phyloP scores from a whole-genome alignment of 108 stramenopile species.

The Epithemia pelagica region DNA sequence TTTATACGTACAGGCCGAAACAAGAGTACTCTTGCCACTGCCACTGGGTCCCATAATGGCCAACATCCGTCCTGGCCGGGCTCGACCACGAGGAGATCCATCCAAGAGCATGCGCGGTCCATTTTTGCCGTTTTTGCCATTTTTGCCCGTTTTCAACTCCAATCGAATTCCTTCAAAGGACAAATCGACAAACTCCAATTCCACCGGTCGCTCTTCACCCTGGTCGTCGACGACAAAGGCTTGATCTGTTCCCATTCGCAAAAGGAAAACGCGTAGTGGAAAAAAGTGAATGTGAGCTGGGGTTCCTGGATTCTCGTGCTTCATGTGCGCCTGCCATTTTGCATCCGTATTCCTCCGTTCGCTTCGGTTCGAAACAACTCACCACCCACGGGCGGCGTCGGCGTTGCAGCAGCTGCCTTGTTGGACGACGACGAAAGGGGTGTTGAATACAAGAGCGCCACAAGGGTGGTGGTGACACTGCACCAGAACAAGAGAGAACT shows the following conservation, averaged over 20 bases:
- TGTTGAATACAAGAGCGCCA: background rate
- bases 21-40: constrained; percentile 1
- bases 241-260: too few relatives aligned
- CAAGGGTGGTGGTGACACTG: background rate
- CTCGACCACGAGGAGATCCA: constrained; percentile 64
- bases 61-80: constrained; percentile 48
- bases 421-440: background rate
- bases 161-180: constrained; percentile 58
- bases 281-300: too few relatives aligned
- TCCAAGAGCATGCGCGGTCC: constrained; percentile 53
- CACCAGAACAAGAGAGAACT: background rate
- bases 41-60: constrained; percentile 19
- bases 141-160: constrained; percentile 31
- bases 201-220: background rate
- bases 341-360: too few relatives aligned
- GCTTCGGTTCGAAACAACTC: too few relatives aligned
- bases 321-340: too few relatives aligned
- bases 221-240: constrained; percentile 1
- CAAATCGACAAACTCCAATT: constrained; percentile 34
- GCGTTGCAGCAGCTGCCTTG: too few relatives aligned
- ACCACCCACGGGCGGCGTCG: too few relatives aligned
- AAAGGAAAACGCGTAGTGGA: too few relatives aligned
- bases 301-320: too few relatives aligned
- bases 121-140: too few relatives aligned
- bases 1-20: too few relatives aligned